A percentile compares a stretch with the other conserved stretches of the same genome.
These are phyloP conservation scores for Malus hybrid DNA, from an alignment of 331 rosid species.

Conservation along the genomic window DNA sequence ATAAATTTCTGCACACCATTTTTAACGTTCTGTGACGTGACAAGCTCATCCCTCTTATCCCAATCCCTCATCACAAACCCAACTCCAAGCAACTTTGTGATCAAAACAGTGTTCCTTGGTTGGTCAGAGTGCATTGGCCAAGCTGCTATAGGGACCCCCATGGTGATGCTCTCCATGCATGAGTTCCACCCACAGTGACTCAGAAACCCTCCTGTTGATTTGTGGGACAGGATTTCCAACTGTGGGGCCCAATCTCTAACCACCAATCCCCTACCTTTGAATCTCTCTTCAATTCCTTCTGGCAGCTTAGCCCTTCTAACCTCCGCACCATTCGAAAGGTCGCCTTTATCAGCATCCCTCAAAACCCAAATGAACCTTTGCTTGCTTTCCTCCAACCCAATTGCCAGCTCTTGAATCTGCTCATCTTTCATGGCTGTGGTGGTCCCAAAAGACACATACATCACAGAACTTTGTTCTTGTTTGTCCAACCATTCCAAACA, in stretches of 20 bases:
- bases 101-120: conserved; percentile 59
- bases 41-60: conserved; percentile 22
- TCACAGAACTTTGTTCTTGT: conserved; percentile 44
- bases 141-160: conserved; percentile 71
- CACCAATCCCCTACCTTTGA: conserved; percentile 37
- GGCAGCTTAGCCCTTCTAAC: conserved; percentile 30
- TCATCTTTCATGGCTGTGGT: conserved; percentile 47
- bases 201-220: conserved; percentile 60
- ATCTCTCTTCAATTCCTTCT: conserved; percentile 50
- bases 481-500: conserved; percentile 67
- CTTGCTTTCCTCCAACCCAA: conserved; percentile 59
- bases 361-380: conserved; percentile 68
- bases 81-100: conserved; percentile 37
- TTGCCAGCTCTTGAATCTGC: conserved; percentile 56
- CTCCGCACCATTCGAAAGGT: conserved; percentile 18
- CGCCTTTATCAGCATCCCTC: conserved; percentile 73
- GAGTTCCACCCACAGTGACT: conserved; percentile 89
- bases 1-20: conserved; percentile 37
- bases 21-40: conserved; percentile 16
- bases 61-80: conserved; percentile 49
- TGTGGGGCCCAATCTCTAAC: conserved; percentile 87
- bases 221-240: conserved; percentile 50
- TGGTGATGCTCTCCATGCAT: conserved; percentile 65
- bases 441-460: conserved; percentile 71
- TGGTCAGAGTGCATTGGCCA: conserved; percentile 93